These are phyloP conservation scores for Rubia yunnanensis DNA, from an alignment of 257 asterid species.

Conservation along the genomic window DNA sequence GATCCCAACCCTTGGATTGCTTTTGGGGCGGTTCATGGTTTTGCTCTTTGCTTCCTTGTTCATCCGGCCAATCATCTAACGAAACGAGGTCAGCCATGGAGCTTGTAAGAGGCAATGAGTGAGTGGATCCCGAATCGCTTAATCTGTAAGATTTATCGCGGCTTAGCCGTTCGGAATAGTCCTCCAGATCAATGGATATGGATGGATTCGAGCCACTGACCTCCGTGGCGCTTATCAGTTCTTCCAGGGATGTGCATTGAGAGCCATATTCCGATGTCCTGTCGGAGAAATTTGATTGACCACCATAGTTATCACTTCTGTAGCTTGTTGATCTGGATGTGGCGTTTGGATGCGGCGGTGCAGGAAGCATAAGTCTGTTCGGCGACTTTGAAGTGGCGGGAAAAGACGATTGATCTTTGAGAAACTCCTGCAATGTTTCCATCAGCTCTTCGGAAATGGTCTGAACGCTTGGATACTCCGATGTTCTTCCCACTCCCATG, in stretches of 20 bases:
- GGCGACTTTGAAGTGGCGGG: conserved; percentile 26
- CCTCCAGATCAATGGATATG: conserved; percentile 68
- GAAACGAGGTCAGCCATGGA: conserved; percentile 53
- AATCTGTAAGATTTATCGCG: conserved; percentile 24
- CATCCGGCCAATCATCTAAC: conserved; percentile 35
- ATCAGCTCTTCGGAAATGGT: conserved; percentile 52
- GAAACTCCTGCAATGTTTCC: conserved; percentile 58
- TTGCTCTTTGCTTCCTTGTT: conserved; percentile 12
- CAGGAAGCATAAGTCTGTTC: conserved; percentile 6
- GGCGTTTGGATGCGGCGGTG: conserved; percentile 17
- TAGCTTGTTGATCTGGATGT: conserved; percentile 9
- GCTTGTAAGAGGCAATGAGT: conserved; percentile 45
- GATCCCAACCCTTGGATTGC: conserved; percentile 38
- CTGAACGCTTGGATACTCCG: conserved; percentile 64
- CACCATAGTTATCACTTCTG: conserved; percentile 28
- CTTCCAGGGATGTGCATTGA: conserved; percentile 53
- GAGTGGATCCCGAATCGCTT: conserved; percentile 45
- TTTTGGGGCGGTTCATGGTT: conserved; percentile 1
- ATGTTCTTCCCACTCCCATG: conserved; percentile 57
- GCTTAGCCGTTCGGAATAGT: conserved; percentile 30
- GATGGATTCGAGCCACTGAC: conserved; percentile 34
- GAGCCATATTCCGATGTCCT: conserved; percentile 39
- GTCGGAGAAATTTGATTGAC: conserved; percentile 41
- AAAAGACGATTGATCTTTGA: conserved; percentile 75
- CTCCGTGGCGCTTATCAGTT: conserved; percentile 56